Base-by-base conservation (phyloP, 176 grass and related monocot species). In the Urochloa ruziziensis region DNA sequence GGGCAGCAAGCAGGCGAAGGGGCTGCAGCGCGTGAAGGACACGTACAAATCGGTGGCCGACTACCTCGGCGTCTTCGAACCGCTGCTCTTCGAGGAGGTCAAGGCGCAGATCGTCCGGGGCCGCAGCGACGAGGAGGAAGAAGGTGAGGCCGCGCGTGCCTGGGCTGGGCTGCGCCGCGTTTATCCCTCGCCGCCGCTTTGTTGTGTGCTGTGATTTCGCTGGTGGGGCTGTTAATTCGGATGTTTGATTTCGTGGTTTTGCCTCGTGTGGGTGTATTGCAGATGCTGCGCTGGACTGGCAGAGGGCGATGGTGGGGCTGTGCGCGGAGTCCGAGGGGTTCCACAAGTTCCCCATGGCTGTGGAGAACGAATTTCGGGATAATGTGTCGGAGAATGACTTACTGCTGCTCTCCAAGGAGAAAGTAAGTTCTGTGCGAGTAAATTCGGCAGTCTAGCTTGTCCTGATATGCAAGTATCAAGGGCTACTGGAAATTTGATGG, bases 81-180 rank as follows among this genome's bases (percentile, higher is more conserved):
- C 96, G 35, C 91, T 98, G 67, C 91, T 98, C 81, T 95, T 98
- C 60, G 96, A 98, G 82, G 96, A 98, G 89, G 91, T 98, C 62
- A 98, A 98, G 91, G 86, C 91, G 11, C 96, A 95, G 85, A 93
- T 98, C 34, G 67, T 94, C 28, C 95, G 86, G 86, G 90, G 96
- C 1, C 82, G 82, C 64, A 91, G 82, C 42, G 80, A 86, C 25
- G 90, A 95, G 53, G 86, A 91, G 13, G 93, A 98, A 76, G 92
- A 87, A 76, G 92, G 91, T 93, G 42, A 32, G 64, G 47, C 15
- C 14, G 0, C 12, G 2, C 2, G 12, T 8, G 10, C 36, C 73
- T 32, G 62, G 19, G 18, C 7, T 73, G 39, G 39, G 7, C 39
- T 6, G 39, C 39, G 39, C 1, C 7, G 80, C 14, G 16, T 16